Percentiles rank a stretch among this genome's conserved stretches.
Evolutionary conservation across 805 yeast genomes (phyloP).

Genomic region (Wickerhamomyces alni): DNA sequence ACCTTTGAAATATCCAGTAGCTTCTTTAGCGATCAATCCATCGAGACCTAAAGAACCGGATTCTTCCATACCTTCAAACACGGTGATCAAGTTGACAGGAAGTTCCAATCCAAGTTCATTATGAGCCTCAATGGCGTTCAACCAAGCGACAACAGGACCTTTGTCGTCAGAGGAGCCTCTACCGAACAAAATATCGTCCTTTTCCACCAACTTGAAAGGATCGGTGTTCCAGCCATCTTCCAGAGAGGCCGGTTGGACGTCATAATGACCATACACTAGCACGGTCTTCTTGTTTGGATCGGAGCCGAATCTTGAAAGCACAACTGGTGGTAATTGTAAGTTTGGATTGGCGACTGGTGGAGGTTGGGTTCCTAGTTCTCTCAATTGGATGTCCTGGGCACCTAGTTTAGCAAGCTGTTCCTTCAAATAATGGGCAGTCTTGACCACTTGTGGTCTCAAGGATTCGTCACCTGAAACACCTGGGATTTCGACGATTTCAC

Average conservation of each 20-base stretch:
- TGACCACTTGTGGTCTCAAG: conserved; percentile 82
- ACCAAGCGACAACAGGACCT: conserved; percentile 98
- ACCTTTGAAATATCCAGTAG: conserved; percentile 70
- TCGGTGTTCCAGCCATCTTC: conserved; percentile 97
- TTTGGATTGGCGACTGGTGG: conserved; percentile 71
- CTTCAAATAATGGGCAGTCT: conserved; percentile 80
- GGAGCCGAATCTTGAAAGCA: conserved; percentile 80
- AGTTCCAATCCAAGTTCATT: conserved; percentile 74
- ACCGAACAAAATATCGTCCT: conserved; percentile 69
- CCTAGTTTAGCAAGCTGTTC: conserved; percentile 66
- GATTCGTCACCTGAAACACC: conserved; percentile 91
- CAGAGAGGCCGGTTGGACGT: conserved; percentile 90
- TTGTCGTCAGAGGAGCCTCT: conserved; percentile 97
- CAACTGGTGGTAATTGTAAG: conserved; percentile 86
- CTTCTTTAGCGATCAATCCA: conserved; percentile 72
- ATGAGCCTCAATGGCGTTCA: conserved; percentile 89
- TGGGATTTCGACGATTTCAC: conserved; percentile 87
- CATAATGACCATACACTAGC: conserved; percentile 93
- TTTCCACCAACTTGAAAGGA: conserved; percentile 74
- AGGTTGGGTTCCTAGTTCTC: conserved; percentile 83
- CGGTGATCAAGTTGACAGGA: conserved; percentile 88
- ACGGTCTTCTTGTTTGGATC: conserved; percentile 85
- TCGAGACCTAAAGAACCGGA: conserved; percentile 93
- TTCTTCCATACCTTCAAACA: conserved; percentile 99
- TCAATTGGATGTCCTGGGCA: conserved; percentile 74